A percentile compares a stretch with the other conserved stretches of the same genome.
These are phyloP conservation scores for Kluyveromyces dobzhanskii DNA, from an alignment of 805 yeast genomes.

Conservation along the genomic window DNA sequence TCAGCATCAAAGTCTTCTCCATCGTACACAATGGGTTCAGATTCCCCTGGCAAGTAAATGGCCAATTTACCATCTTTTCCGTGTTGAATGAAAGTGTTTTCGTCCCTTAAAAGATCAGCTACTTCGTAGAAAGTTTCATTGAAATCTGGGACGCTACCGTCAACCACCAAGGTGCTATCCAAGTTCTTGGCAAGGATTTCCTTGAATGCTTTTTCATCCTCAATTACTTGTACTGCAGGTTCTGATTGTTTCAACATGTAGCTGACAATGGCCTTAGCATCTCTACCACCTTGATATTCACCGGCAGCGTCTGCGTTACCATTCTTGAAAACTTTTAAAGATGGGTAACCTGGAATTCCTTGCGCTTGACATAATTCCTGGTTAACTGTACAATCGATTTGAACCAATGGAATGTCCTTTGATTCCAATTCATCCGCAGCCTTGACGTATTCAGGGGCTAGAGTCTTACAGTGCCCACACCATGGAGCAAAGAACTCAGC, in stretches of 20 bases:
- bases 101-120: constrained; percentile 60
- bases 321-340: constrained; percentile 63
- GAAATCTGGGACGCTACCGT: constrained; percentile 36
- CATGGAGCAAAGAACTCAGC: constrained; percentile 93
- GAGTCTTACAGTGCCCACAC: constrained; percentile 93
- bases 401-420: constrained; percentile 65
- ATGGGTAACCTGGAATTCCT: constrained; percentile 77
- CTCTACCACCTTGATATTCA: constrained; percentile 82
- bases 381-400: constrained; percentile 78
- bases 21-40: constrained; percentile 26
- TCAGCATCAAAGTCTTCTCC: constrained; percentile 19
- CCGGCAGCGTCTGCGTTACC: constrained; percentile 35
- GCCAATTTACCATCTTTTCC: constrained; percentile 31
- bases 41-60: constrained; percentile 25
- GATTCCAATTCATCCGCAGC: constrained; percentile 73
- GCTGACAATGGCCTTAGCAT: constrained; percentile 64
- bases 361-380: constrained; percentile 59
- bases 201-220: constrained; percentile 35
- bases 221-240: constrained; percentile 59
- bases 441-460: constrained; percentile 70
- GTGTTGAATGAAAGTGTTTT: constrained; percentile 46
- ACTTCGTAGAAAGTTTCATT: constrained; percentile 52
- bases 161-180: constrained; percentile 43
- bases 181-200: constrained; percentile 33
- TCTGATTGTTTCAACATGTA: constrained; percentile 75